Evolutionary conservation across 2,329 filamentous ascomycete species (phyloP).

Genomic region (Cadophora gregata): DNA sequence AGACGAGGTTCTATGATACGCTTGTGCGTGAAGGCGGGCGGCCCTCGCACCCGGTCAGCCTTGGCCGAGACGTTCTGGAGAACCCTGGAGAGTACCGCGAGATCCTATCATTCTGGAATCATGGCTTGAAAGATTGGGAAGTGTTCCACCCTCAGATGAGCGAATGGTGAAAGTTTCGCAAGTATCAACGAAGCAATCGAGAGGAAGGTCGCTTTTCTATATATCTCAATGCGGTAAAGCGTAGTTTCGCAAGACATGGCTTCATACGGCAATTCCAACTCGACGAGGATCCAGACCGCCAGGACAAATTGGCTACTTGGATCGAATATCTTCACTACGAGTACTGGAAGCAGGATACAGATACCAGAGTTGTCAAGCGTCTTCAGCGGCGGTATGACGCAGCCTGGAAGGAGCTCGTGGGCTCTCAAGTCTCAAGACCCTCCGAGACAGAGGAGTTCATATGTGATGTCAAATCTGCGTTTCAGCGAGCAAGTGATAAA

Average conservation of each 20-base stretch:
- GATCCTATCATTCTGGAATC: constrained; percentile 41
- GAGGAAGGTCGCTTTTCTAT: constrained; percentile 35
- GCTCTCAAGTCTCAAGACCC: constrained; percentile 41
- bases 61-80: constrained; percentile 37
- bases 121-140: constrained; percentile 16
- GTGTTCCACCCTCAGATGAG: constrained; percentile 41
- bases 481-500: constrained; percentile 29
- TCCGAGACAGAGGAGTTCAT: constrained; percentile 42
- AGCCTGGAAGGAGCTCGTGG: constrained; percentile 46
- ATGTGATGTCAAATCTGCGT: constrained; percentile 20
- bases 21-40: constrained; percentile 45
- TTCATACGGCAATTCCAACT: constrained; percentile 44
- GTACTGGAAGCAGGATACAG: constrained; percentile 29
- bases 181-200: constrained; percentile 43
- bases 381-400: constrained; percentile 39
- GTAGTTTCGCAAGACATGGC: constrained; percentile 41
- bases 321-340: constrained; percentile 48
- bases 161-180: constrained; percentile 44
- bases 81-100: constrained; percentile 37
- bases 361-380: constrained; percentile 29
- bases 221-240: constrained; percentile 41
- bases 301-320: constrained; percentile 48
- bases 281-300: constrained; percentile 38
- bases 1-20: constrained; percentile 40
- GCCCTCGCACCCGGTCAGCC: constrained; percentile 42